Evolutionary conservation across 345 rosid genomes (phyloP), one percentile per base, ranked within the genome.

Genomic region (Citrus trifoliata): DNA sequence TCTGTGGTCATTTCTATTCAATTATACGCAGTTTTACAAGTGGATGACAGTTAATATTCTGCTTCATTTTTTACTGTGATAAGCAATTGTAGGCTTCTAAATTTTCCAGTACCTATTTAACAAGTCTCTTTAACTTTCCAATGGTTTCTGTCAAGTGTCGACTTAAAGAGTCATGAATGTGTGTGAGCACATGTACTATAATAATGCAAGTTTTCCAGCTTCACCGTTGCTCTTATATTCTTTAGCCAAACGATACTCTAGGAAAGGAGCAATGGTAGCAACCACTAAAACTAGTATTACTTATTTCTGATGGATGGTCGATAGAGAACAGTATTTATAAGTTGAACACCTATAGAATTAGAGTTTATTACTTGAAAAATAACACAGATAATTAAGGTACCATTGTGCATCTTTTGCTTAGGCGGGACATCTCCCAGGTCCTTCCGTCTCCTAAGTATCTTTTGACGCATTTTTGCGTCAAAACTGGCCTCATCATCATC

Each of bases 391-490:
- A 42, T 64, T 46, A 19, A 5, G 27, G 74, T 84, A 93, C 98
- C 93, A 61, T 81, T 87, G 76, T 81, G 79, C 83, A 73, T 80
- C 78, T 83, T 86, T 79, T 77, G 89, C 78, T 83, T 86, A 32
- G 87, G 74, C 78, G 91, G 88, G 65, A 66, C 60, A 82, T 87
- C 88, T 78, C 92, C 94, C 79, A 90, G 77, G 77, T 96, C 94
- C 72, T 87, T 87, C 59, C 89, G 85, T 87, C 84, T 91, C 73
- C 65, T 84, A 77, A 93, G 95, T 83, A 93, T 88, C 80, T 87
- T 90, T 64, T 83, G 90, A 70, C 95, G 93, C 98, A 96, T 96
- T 83, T 88, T 86, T 67, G 90, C 90, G 89, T 96, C 98, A 89
- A 96, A 96, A 79, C 73, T 86, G 71, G 85, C 88, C 73, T 94